phyloP scores from a whole-genome alignment of 768 basidiomycete species.

The Coprinopsis sp. region DNA sequence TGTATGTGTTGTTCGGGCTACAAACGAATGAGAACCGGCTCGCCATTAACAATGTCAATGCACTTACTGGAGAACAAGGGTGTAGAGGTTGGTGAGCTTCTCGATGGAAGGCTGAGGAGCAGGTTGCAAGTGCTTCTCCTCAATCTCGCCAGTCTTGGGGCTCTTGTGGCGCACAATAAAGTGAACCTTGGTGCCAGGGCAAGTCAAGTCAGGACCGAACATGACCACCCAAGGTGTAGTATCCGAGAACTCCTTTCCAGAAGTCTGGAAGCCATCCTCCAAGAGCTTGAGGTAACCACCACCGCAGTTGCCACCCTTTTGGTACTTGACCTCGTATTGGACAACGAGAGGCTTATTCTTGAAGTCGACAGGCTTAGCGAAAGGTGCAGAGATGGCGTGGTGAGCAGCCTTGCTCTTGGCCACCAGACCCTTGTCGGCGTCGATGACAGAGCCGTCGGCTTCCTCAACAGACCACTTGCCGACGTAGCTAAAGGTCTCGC shows the following conservation, averaged over 20 bases:
- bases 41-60: background rate
- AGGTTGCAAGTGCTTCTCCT: slow-evolving; percentile 91
- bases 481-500: slow-evolving; percentile 96
- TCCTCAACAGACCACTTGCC: slow-evolving; percentile 97
- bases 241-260: slow-evolving; percentile 89
- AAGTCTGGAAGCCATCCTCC: slow-evolving; percentile 89
- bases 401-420: slow-evolving; percentile 97
- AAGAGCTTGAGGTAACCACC: slow-evolving; percentile 98
- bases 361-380: slow-evolving; percentile 74
- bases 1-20: slow-evolving; percentile 92
- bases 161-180: slow-evolving; percentile 99
- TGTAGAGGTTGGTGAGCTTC: slow-evolving; percentile 92
- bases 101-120: slow-evolving; percentile 83
- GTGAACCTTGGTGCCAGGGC: slow-evolving; percentile 94
- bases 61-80: slow-evolving; percentile 84
- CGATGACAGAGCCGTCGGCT: slow-evolving; percentile 66
- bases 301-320: slow-evolving; percentile 98
- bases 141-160: slow-evolving; percentile 86
- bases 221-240: slow-evolving; percentile 93
- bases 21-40: slow-evolving; percentile 1
- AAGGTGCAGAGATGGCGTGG: slow-evolving; percentile 96
- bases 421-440: slow-evolving; percentile 88
- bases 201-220: slow-evolving; percentile 96
- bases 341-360: slow-evolving; percentile 83
- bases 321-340: slow-evolving; percentile 99